Base-by-base conservation (phyloP, 2,329 filamentous ascomycete genomes). In the Lachnellula cervina region DNA sequence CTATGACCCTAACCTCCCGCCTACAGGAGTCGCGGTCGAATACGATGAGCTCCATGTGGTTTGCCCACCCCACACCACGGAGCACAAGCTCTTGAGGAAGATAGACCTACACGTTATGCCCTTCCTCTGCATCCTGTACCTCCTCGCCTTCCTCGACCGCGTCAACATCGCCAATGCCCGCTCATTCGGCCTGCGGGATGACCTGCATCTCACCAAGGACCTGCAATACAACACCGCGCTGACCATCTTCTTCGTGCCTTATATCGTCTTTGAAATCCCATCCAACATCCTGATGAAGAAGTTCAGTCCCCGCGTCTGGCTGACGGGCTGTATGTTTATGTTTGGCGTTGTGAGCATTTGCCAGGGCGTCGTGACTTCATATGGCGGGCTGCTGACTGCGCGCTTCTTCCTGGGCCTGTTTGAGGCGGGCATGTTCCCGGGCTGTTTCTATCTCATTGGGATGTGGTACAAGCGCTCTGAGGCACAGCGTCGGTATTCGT, bases 391-490 rank as follows among this genome's bases (percentile, higher is more conserved):
- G 16, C 78, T 96, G 49, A 79, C 84, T 0, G 90, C 89, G 3
- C 82, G 90, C 35, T 96, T 96, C 77, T 93, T 97, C 70, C 79
- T 97, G 0, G 92, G 92, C 5, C 25, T 89, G 0, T 87, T 86
- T 58, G 86, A 90, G 73, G 83, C 84, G 5, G 87, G 86, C 71
- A 89, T 91, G 80, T 89, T 89, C 62, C 87, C 87, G 2, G 87
- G 86, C 35, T 87, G 83, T 72, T 77, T 88, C 68, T 88, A 91
- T 67, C 74, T 92, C 7, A 84, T 91, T 59, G 84, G 89, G 56
- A 93, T 93, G 86, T 95, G 89, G 91, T 99, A 97, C 66, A 85
- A 86, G 57, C 84, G 93, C 57, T 78, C 78, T 45, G 94, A 97
- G 73, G 90, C 92, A 2, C 93, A 97, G 73, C 90, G 90, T 67